A percentile compares a stretch with the other conserved stretches of the same genome.
Evolutionary conservation across 768 basidiomycete species (phyloP).

Genomic region (Mycena albidolilacea): DNA sequence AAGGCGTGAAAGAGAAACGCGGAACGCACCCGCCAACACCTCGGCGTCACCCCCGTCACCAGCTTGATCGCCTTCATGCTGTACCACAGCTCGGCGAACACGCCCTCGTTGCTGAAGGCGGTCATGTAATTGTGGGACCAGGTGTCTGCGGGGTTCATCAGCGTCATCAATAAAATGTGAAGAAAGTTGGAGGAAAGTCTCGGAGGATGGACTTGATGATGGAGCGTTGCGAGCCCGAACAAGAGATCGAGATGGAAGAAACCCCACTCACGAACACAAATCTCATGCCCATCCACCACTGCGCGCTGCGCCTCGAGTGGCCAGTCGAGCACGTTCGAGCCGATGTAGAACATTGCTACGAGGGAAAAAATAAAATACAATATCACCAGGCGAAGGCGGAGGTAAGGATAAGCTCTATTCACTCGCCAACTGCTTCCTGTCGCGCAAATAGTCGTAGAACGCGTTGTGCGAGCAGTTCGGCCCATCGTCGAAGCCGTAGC

Average conservation of each 20-base stretch:
- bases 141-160: conserved; percentile 51
- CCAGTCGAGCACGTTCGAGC: conserved; percentile 70
- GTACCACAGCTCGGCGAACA: conserved; percentile 86
- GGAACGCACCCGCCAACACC: conserved; percentile 62
- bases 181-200: neutral
- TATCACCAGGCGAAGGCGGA: neutral
- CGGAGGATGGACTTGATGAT: too few species aligned
- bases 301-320: conserved; percentile 70
- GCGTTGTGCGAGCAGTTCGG: conserved; percentile 77
- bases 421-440: conserved; percentile 73
- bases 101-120: conserved; percentile 70
- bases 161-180: too few species aligned
- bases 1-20: neutral
- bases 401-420: neutral
- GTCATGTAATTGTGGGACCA: conserved; percentile 76
- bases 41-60: conserved; percentile 69
- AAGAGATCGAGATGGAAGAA: neutral
- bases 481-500: conserved; percentile 76
- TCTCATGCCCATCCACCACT: conserved; percentile 68
- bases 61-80: conserved; percentile 72
- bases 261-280: conserved; percentile 68
- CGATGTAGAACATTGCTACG: conserved; percentile 74
- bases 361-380: neutral
- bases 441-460: conserved; percentile 69
- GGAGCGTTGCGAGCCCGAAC: neutral